Evolutionary conservation across 1,139 yeast species (phyloP).

Genomic region (Zygosaccharomyces pseudobailii): DNA sequence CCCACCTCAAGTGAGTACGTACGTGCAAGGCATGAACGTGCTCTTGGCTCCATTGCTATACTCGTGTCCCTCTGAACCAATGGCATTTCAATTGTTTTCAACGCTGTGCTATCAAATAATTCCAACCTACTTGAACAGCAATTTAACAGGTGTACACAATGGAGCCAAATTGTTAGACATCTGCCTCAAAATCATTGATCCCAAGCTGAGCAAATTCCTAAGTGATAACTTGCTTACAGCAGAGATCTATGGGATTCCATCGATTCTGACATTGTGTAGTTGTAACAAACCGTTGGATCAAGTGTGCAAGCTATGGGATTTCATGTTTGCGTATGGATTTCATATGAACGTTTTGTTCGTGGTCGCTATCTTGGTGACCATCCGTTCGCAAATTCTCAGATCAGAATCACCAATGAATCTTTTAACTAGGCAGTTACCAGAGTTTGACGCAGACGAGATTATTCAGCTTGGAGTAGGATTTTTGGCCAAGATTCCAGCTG

Average conservation of each 20-base stretch:
- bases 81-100: conserved; percentile 66
- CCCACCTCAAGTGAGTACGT: conserved; percentile 38
- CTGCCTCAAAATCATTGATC: conserved; percentile 68
- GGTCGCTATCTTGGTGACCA: conserved; percentile 75
- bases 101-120: conserved; percentile 43
- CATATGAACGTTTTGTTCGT: conserved; percentile 82
- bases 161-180: conserved; percentile 67
- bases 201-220: conserved; percentile 58
- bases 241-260: conserved; percentile 84
- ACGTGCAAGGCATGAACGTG: conserved; percentile 92
- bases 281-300: conserved; percentile 83
- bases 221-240: conserved; percentile 50
- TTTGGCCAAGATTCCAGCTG: conserved; percentile 68
- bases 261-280: conserved; percentile 80
- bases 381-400: conserved; percentile 54
- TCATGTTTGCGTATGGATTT: conserved; percentile 83
- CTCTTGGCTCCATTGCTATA: conserved; percentile 80
- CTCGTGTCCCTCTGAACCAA: conserved; percentile 76
- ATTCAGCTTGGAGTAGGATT: conserved; percentile 78
- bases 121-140: conserved; percentile 75
- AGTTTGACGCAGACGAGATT: conserved; percentile 65
- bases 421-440: conserved; percentile 63
- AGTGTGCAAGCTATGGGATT: conserved; percentile 82
- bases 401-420: conserved; percentile 65
- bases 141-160: conserved; percentile 76